A percentile compares a stretch with the other conserved stretches of the same genome.
These are phyloP conservation scores for Nicotiana obtusifolia DNA, from an alignment of 257 asterid genomes.

Conservation along the genomic window DNA sequence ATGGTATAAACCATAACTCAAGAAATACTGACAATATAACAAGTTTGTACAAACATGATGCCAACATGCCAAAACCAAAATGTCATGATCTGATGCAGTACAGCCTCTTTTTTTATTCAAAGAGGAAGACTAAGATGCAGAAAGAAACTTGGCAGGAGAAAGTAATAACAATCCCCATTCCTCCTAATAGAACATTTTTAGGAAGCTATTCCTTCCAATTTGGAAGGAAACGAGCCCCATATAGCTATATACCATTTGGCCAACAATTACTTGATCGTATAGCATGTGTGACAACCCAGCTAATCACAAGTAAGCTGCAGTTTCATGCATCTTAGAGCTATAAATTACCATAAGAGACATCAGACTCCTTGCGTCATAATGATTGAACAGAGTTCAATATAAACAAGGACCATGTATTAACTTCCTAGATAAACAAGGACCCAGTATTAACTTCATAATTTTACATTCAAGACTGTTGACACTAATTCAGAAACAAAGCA, in stretches of 20 bases:
- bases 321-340: not conserved
- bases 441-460: not conserved
- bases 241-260: not conserved
- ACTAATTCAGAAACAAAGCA: not conserved
- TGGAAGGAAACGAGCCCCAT: not conserved
- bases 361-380: not conserved
- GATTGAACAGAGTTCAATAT: not conserved
- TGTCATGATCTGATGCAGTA: not conserved
- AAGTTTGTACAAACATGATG: not conserved
- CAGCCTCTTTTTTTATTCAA: not conserved
- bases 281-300: not conserved
- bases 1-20: not conserved
- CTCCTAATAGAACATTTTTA: not conserved
- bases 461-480: not conserved
- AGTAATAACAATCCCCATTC: not conserved
- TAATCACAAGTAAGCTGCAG: not conserved
- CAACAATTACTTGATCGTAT: not conserved
- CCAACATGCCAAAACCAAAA: not conserved
- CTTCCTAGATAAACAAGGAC: not conserved
- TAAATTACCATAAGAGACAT: not conserved
- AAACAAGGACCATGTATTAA: not conserved
- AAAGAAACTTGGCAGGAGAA: not conserved
- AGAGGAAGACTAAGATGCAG: not conserved
- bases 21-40: not conserved
- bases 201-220: not conserved